Evolutionary conservation across 2,329 filamentous ascomycete genomes (phyloP).

Genomic region (Calonectria multiphialidica): DNA sequence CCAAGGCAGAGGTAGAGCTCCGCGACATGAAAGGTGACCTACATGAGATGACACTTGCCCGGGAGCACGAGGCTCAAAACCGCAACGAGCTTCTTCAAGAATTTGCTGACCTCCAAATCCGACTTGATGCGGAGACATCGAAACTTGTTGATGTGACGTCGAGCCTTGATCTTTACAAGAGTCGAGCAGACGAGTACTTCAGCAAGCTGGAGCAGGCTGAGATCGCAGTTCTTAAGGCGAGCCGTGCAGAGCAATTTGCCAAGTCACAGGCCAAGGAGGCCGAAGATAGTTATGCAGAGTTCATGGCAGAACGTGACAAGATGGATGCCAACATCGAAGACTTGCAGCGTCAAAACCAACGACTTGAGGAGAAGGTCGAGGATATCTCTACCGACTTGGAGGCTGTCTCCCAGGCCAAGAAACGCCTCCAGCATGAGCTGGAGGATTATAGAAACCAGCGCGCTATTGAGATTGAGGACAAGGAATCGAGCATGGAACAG

Average conservation of each 20-base stretch:
- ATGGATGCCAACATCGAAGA: constrained; percentile 92
- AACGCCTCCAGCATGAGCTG: constrained; percentile 94
- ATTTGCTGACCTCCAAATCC: constrained; percentile 93
- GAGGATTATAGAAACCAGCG: constrained; percentile 97
- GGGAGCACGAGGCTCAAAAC: constrained; percentile 89
- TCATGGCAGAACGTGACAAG: constrained; percentile 92
- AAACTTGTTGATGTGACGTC: constrained; percentile 86
- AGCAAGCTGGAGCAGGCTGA: constrained; percentile 97
- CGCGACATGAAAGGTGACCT: constrained; percentile 87
- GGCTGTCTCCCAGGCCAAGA: constrained; percentile 88
- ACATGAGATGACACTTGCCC: constrained; percentile 80
- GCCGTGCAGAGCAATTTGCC: constrained; percentile 92
- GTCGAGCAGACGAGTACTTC: constrained; percentile 94
- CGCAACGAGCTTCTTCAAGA: constrained; percentile 91
- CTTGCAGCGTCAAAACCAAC: constrained; percentile 88
- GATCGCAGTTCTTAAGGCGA: constrained; percentile 93
- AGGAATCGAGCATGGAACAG: constrained; percentile 95
- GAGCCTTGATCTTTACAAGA: constrained; percentile 90
- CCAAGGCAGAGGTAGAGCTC: constrained; percentile 85
- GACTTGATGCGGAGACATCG: constrained; percentile 89
- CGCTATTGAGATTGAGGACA: constrained; percentile 96
- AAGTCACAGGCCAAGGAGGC: constrained; percentile 90
- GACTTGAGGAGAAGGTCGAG: constrained; percentile 90
- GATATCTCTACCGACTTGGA: constrained; percentile 92
- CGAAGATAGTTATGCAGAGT: constrained; percentile 88